Evolutionary conservation across 768 basidiomycete species (phyloP).

Genomic region (Boletus vermiculosoides): DNA sequence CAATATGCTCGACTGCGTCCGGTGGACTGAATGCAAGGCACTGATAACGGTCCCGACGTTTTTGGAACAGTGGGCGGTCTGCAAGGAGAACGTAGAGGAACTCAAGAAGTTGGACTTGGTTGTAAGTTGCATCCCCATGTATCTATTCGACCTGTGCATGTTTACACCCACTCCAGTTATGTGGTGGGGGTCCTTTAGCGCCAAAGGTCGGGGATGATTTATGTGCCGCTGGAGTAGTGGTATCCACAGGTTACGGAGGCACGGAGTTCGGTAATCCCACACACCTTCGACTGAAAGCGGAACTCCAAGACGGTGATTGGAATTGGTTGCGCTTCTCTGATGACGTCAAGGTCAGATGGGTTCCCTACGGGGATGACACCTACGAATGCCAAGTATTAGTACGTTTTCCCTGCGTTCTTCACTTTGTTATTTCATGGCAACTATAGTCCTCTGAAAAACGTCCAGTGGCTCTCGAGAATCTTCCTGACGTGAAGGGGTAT

Average conservation of each 20-base stretch:
- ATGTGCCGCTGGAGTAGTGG: constrained; percentile 15
- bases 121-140: constrained; percentile 9
- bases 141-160: neutral
- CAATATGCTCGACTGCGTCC: constrained; percentile 17
- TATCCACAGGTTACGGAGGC: constrained; percentile 18
- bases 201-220: constrained; percentile 15
- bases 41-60: constrained; percentile 22
- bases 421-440: neutral
- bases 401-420: neutral
- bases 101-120: constrained; percentile 19
- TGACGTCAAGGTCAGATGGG: constrained; percentile 26
- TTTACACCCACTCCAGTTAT: constrained; percentile 3
- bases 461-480: constrained; percentile 28
- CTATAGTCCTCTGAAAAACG: constrained; percentile 4
- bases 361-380: constrained; percentile 30
- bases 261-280: constrained; percentile 21
- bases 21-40: constrained; percentile 3
- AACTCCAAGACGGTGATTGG: constrained; percentile 20
- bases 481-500: constrained; percentile 34
- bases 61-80: constrained; percentile 14
- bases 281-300: neutral
- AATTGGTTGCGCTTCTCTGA: constrained; percentile 9
- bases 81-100: constrained; percentile 11
- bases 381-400: constrained; percentile 41
- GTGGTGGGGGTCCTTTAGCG: constrained; percentile 15